A percentile compares a stretch with the other conserved stretches of the same genome.
Evolutionary conservation across 2,329 filamentous ascomycete species (phyloP).

Genomic region (Fusarium anguioides): DNA sequence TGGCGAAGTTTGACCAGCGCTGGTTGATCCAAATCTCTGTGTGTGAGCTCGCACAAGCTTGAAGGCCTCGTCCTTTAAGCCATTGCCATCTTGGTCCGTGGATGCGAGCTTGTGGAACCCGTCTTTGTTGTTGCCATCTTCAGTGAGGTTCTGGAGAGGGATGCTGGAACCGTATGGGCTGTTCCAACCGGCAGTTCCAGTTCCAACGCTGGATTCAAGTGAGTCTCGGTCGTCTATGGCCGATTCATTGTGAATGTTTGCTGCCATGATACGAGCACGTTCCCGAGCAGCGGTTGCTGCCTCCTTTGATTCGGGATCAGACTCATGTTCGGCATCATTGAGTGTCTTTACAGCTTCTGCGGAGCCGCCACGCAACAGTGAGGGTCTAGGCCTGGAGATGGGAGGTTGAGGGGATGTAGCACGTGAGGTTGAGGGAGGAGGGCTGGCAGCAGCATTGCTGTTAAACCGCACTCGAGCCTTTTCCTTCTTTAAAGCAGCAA

Average conservation of each 20-base stretch:
- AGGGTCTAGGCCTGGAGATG: conserved; percentile 52
- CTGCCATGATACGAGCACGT: conserved; percentile 56
- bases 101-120: conserved; percentile 34
- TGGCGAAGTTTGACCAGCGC: conserved; percentile 11
- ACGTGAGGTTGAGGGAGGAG: conserved; percentile 38
- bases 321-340: conserved; percentile 42
- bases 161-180: conserved; percentile 43
- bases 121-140: conserved; percentile 23
- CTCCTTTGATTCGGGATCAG: conserved; percentile 50
- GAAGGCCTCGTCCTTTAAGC: conserved; percentile 52
- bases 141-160: conserved; percentile 48
- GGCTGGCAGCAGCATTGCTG: conserved; percentile 54
- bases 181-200: conserved; percentile 46
- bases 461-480: conserved; percentile 62
- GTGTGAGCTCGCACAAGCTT: conserved; percentile 59
- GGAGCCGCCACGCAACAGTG: conserved; percentile 57
- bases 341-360: conserved; percentile 51
- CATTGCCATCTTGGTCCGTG: conserved; percentile 14
- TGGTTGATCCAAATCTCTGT: conserved; percentile 36
- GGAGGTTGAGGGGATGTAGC: conserved; percentile 15
- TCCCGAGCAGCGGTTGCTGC: conserved; percentile 54
- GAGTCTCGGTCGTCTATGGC: conserved; percentile 50
- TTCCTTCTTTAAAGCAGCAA: conserved; percentile 50
- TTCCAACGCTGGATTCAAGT: conserved; percentile 51
- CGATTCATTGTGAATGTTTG: conserved; percentile 52